Evolutionary conservation across 192 early-diverging fungal genomes (phyloP).

Genomic region (Podila horticola): DNA sequence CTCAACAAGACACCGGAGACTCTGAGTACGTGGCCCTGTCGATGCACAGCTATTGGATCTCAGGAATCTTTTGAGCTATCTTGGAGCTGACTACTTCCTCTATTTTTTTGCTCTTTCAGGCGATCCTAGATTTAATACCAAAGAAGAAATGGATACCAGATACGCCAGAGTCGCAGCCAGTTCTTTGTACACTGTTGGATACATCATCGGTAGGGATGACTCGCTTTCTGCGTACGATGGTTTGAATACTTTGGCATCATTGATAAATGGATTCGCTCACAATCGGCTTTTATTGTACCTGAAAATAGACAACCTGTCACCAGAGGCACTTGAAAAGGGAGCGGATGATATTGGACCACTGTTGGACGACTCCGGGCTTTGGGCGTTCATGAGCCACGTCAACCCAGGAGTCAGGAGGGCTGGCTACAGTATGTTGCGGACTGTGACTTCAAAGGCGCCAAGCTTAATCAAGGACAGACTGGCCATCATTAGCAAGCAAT

Average conservation of each 20-base stretch:
- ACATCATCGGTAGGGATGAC: conserved; percentile 56
- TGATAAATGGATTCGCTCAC: background rate
- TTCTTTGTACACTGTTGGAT: conserved; percentile 65
- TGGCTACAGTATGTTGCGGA: conserved; percentile 68
- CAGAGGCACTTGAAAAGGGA: conserved; percentile 45
- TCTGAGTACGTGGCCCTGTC: conserved; percentile 62
- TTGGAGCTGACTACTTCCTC: background rate
- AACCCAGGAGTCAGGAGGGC: conserved; percentile 67
- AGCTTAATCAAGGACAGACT: conserved; percentile 58
- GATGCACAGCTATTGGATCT: too few relatives aligned
- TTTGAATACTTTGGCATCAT: background rate
- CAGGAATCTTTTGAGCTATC: too few relatives aligned
- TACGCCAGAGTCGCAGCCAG: conserved; percentile 75
- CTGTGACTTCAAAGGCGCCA: conserved; percentile 55
- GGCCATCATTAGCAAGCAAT: conserved; percentile 60
- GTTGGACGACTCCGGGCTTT: conserved; percentile 64
- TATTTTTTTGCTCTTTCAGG: conserved; percentile 51
- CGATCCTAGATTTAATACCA: conserved; percentile 76
- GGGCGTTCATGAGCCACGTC: conserved; percentile 58
- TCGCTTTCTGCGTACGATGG: background rate
- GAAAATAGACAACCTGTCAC: conserved; percentile 25
- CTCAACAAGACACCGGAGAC: conserved; percentile 84
- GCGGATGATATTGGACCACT: conserved; percentile 55
- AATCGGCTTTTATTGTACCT: background rate
- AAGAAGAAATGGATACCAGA: conserved; percentile 80